Evolutionary conservation across 768 basidiomycete genomes (phyloP), one percentile per base, ranked within the genome.

Genomic region (Hortiboletus campestris): DNA sequence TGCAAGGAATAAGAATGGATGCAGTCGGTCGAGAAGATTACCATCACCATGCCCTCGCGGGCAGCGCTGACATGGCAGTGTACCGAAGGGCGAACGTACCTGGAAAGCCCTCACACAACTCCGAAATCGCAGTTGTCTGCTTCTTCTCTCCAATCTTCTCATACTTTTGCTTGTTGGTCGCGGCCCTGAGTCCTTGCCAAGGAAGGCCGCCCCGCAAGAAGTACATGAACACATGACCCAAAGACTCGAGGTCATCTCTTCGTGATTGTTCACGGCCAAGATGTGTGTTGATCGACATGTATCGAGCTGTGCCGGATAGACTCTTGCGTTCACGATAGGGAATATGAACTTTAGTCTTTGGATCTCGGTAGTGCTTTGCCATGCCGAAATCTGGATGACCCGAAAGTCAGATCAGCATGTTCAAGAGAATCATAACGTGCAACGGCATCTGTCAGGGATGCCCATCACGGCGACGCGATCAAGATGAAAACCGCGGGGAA

Each of bases 101-200:
- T 59, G 97, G 96, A 77, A 96, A 98, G 32, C 95, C 94, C 68
- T 99, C 96, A 63, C 94, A 96, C 34, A 99, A 76, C 70, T 99
- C 96, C 25, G 83, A 78, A 63, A 99, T 98, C 8, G 84, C 80
- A 16, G 96, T 97, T 9, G 84, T 89, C 74, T 98, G 96, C 76
- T 94, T 99, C 82, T 98, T 98, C 78, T 97, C 97, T 46, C 96
- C 97, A 63, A 99, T 99, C 79, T 98, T 98, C 75, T 99, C 97
- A 71, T 99, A 99, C 77, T 98, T 98, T 73, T 98, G 96, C 77
- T 98, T 98, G 80, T 99, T 98, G 2, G 96, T 99, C 10, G 94
- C 94, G 20, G 96, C 97, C 67, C 95, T 86, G 59, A 99, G 78
- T 44, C 96, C 96, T 71, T 99, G 96, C 96, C 96, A 99, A 28